Conservation (phyloP, 1,284 basidiomycete genomes). For the Tilletia caries region DNA sequence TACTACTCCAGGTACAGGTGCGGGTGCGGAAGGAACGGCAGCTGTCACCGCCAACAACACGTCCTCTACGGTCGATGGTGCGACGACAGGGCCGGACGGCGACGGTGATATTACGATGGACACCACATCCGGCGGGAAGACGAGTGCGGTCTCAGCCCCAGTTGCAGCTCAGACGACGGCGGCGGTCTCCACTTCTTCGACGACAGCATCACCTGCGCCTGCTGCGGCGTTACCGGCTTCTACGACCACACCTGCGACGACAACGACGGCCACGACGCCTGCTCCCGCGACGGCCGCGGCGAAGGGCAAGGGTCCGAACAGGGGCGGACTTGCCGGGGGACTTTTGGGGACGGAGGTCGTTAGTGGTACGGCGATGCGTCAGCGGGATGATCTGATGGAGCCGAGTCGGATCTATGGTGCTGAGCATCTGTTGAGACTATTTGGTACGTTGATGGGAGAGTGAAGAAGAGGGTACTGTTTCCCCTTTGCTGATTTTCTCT, state of each 20-base stretch:
- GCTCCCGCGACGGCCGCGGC: not conserved
- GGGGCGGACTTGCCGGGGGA: not conserved
- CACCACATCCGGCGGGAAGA: constrained; percentile 22
- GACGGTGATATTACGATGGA: not conserved
- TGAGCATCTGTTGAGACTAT: constrained; percentile 85
- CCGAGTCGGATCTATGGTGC: constrained; percentile 91
- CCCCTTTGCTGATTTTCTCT: not conserved
- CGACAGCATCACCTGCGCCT: not conserved
- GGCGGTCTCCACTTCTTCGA: too few relatives aligned
- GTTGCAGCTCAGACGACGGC: too few relatives aligned
- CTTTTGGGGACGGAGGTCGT: not conserved
- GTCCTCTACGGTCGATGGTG: not conserved
- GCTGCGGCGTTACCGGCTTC: not conserved
- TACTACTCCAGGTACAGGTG: too few relatives aligned
- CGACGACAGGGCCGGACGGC: not conserved
- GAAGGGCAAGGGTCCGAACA: not conserved
- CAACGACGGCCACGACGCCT: not conserved
- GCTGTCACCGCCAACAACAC: too few relatives aligned
- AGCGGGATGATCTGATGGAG: constrained; percentile 68
- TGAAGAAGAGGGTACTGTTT: too few relatives aligned
- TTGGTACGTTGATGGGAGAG: too few relatives aligned
- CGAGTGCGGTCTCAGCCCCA: not conserved
- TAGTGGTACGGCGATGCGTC: not conserved
- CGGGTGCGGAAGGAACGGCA: too few relatives aligned
- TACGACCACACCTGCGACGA: constrained; percentile 6